Evolutionary conservation across 2,329 filamentous ascomycete species (phyloP).

Genomic region (Aspergillus fumigatiaffinis): DNA sequence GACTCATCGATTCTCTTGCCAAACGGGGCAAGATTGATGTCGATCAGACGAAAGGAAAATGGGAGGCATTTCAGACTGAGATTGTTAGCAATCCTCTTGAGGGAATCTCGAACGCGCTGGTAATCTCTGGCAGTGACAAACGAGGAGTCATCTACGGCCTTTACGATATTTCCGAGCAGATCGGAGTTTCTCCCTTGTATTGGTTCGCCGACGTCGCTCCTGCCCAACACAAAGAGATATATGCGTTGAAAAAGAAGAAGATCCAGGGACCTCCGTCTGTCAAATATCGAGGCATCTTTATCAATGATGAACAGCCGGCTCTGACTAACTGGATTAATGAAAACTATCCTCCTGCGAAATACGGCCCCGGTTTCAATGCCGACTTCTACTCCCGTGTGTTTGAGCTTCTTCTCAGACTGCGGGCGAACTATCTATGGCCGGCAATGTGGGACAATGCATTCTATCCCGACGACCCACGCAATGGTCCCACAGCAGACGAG

Average conservation of each 20-base stretch:
- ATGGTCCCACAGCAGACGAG: constrained; percentile 67
- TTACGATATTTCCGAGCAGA: constrained; percentile 69
- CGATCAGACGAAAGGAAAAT: constrained; percentile 56
- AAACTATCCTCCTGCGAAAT: constrained; percentile 48
- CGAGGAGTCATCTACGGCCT: constrained; percentile 66
- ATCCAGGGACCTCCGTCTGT: constrained; percentile 59
- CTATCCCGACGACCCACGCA: constrained; percentile 65
- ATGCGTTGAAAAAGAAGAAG: constrained; percentile 52
- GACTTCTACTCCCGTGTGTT: constrained; percentile 67
- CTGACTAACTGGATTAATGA: constrained; percentile 63
- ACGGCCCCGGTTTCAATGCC: constrained; percentile 47
- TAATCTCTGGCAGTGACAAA: constrained; percentile 65
- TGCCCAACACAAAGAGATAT: constrained; percentile 51
- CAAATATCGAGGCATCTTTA: constrained; percentile 66
- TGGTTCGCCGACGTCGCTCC: constrained; percentile 63
- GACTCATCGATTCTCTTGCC: constrained; percentile 58
- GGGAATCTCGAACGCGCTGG: constrained; percentile 56
- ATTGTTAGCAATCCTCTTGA: constrained; percentile 56
- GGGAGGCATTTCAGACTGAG: constrained; percentile 64
- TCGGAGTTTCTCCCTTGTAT: constrained; percentile 68
- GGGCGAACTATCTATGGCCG: constrained; percentile 74
- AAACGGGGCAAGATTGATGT: constrained; percentile 55
- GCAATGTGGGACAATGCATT: constrained; percentile 69
- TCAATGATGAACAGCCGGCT: constrained; percentile 67
- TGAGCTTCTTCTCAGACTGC: constrained; percentile 64